Evolutionary conservation across 2,329 filamentous ascomycete genomes (phyloP).

Genomic region (Rosellinia necatrix): DNA sequence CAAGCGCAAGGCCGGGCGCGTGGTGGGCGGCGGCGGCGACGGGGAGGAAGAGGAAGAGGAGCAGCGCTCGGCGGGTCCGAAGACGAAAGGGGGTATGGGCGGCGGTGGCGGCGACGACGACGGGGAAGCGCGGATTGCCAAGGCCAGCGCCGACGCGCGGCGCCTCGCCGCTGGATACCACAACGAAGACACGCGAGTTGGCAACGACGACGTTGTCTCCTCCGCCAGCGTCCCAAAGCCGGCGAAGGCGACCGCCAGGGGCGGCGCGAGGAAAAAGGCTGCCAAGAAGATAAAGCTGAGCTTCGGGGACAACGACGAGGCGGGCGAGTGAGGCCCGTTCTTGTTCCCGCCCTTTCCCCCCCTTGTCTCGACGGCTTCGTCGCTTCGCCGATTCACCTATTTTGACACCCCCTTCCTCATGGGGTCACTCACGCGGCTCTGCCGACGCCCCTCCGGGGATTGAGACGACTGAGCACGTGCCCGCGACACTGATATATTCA

Average conservation of each 20-base stretch:
- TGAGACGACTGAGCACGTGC: too few species aligned
- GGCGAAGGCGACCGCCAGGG: neutral
- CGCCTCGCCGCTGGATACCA: constrained; percentile 5
- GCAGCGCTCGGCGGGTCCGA: too few species aligned
- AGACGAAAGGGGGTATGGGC: constrained; percentile 1
- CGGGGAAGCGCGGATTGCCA: constrained; percentile 24
- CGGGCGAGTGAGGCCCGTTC: constrained; percentile 37
- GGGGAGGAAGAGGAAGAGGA: constrained; percentile 18
- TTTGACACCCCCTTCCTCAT: too few species aligned
- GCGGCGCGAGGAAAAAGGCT: constrained; percentile 52
- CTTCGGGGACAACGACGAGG: constrained; percentile 67
- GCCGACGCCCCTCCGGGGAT: too few species aligned
- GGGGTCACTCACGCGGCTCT: too few species aligned
- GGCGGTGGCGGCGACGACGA: neutral
- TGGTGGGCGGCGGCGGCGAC: constrained; percentile 47
- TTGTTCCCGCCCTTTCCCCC: too few species aligned
- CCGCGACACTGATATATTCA: too few species aligned
- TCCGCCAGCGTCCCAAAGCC: neutral
- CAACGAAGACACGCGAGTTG: neutral
- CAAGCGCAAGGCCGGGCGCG: constrained; percentile 61
- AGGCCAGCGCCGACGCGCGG: constrained; percentile 30
- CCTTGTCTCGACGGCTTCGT: neutral
- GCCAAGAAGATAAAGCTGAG: constrained; percentile 70
- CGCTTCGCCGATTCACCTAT: neutral
- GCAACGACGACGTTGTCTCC: neutral